phyloP scores from a whole-genome alignment of 2,329 filamentous ascomycete species.

The Colletotrichum gigasporum region DNA sequence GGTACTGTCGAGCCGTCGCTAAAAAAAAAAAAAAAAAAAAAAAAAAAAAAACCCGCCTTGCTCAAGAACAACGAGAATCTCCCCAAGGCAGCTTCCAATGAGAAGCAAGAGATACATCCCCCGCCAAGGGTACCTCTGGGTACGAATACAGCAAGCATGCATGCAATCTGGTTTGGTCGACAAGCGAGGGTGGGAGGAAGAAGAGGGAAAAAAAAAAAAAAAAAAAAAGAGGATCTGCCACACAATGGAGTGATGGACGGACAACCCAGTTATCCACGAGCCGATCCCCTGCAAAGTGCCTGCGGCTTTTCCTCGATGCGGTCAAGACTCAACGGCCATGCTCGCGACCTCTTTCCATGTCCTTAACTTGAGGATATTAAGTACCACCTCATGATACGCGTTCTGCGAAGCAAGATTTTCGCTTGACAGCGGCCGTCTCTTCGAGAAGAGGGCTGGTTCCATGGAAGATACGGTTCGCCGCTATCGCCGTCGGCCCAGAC shows the following conservation, averaged over 20 bases:
- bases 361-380: slow-evolving; percentile 31
- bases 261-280: neutral
- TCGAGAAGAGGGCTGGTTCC: neutral
- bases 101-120: neutral
- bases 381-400: slow-evolving; percentile 19
- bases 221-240: slow-evolving; percentile 20
- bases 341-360: slow-evolving; percentile 9
- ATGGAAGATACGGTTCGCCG: neutral
- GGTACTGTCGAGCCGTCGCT: neutral
- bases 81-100: neutral
- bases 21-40: neutral
- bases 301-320: slow-evolving; percentile 24
- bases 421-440: neutral
- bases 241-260: slow-evolving; percentile 15
- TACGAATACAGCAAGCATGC: neutral
- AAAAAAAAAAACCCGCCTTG: neutral
- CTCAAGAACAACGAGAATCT: neutral
- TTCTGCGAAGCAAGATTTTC: neutral
- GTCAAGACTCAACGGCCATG: slow-evolving; percentile 22
- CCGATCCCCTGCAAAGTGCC: slow-evolving; percentile 16
- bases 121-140: neutral
- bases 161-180: neutral
- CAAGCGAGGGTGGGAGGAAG: slow-evolving; percentile 2
- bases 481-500: neutral
- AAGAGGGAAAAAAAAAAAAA: neutral